Base-by-base conservation (phyloP, 169 alveolate genomes). In the Perkinsus olseni region DNA sequence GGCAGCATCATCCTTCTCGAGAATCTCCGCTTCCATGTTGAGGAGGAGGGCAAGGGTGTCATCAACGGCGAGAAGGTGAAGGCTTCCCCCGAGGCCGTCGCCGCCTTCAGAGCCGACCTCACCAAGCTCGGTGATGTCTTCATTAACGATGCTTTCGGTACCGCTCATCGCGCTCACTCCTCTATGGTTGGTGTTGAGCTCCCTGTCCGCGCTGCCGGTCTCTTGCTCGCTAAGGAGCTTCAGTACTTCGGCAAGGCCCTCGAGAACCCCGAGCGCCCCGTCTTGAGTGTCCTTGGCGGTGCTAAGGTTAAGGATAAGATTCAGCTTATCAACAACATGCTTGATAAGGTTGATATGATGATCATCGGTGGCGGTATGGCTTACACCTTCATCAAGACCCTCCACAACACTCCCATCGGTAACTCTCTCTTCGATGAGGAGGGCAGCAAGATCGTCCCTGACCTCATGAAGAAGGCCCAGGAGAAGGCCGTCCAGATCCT, bases 341-440 rank as follows among this genome's bases (percentile, higher is more conserved):
- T 99, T 39, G 98, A 97, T 38, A 97, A 97, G 92, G 99, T 97
- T 24, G 99, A 99, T 93, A 97, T 95, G 93, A 96, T 99, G 97
- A 97, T 99, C 74, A 98, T 99, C 74, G 99, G 99, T 37, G 99
- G 99, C 82, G 99, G 99, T 36, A 99, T 99, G 99, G 99, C 99
- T 31, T 98, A 98, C 96, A 99, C 99, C 45, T 99, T 99, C 98
- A 95, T 97, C 38, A 97, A 97, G 93, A 99, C 96, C 34, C 94
- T 98, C 74, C 93, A 97, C 82, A 94, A 97, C 97, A 93, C 82
- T 24, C 82, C 82, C 38, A 97, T 98, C 62, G 99, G 99, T 0
- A 95, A 95, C 31, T 98, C 99, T 34, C 94, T 98, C 74, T 98
- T 96, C 94, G 99, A 98, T 94, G 99, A 96, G 92, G 99, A 96